phyloP scores from a whole-genome alignment of 2,329 filamentous ascomycete genomes.

The Cercospora citrullina region DNA sequence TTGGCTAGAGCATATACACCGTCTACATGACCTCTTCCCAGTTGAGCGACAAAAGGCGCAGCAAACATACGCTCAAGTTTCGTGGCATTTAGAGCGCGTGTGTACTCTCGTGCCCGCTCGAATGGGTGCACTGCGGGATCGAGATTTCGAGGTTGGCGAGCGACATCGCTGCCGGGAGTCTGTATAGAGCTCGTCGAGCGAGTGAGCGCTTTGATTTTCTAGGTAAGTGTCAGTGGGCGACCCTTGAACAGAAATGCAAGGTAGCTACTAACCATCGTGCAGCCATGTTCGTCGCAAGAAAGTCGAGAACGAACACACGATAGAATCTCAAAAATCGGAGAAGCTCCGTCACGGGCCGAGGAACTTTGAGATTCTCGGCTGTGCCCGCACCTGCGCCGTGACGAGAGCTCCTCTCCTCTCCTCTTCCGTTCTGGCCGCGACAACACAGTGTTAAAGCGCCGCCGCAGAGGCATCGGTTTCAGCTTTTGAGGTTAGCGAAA shows the following conservation, averaged over 20 bases:
- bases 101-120: conserved; percentile 85
- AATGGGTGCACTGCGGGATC: conserved; percentile 88
- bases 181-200: conserved; percentile 65
- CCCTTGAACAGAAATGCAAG: neutral
- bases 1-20: conserved; percentile 59
- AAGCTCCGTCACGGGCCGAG: neutral
- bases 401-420: neutral
- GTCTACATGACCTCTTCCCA: conserved; percentile 89
- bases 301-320: conserved; percentile 3
- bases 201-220: conserved; percentile 67
- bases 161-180: conserved; percentile 64
- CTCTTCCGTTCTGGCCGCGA: neutral
- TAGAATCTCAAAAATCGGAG: conserved; percentile 13
- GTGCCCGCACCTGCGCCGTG: neutral
- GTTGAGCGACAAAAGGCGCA: conserved; percentile 77
- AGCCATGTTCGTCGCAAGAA: conserved; percentile 19
- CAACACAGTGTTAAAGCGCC: neutral
- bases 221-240: neutral
- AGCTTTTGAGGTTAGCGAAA: neutral
- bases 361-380: neutral
- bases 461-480: too few species aligned
- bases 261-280: conserved; percentile 24
- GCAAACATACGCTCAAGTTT: conserved; percentile 94
- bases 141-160: conserved; percentile 68
- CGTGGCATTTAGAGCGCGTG: conserved; percentile 75